Conservation (phyloP, 2,329 filamentous ascomycete species). For the Paraconiothyrium brasiliense region DNA sequence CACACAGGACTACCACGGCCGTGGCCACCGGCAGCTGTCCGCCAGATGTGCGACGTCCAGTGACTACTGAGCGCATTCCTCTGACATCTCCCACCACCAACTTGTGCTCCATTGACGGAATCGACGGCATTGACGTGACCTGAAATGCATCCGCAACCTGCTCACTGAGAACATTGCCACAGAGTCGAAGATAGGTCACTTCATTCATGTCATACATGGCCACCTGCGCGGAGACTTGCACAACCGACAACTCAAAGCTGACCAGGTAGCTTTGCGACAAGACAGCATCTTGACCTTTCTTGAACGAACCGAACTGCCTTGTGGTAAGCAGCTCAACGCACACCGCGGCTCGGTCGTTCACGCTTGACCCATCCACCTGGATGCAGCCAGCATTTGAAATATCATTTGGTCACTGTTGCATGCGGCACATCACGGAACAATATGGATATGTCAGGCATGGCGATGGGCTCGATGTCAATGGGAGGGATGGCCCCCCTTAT, state of each 20-base stretch:
- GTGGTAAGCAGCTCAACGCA: neutral
- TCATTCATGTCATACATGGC: constrained; percentile 10
- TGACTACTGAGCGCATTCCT: constrained; percentile 18
- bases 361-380: neutral
- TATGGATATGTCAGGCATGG: constrained; percentile 35
- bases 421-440: constrained; percentile 17
- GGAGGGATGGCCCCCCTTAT: constrained; percentile 57
- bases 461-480: constrained; percentile 54
- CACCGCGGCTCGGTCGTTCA: neutral
- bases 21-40: constrained; percentile 8
- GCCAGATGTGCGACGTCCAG: constrained; percentile 7
- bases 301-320: neutral
- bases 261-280: constrained; percentile 1
- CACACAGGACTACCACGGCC: constrained; percentile 11
- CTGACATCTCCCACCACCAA: constrained; percentile 10
- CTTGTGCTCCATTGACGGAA: constrained; percentile 2
- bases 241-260: neutral
- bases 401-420: neutral
- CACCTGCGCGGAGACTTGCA: neutral
- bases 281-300: neutral
- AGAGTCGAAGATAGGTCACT: neutral
- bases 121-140: constrained; percentile 2
- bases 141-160: neutral
- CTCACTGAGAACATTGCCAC: neutral
- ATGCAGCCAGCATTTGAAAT: neutral